phyloP scores from a whole-genome alignment of 2,329 filamentous ascomycete species.

The Neofusicoccum kwambonambiense region DNA sequence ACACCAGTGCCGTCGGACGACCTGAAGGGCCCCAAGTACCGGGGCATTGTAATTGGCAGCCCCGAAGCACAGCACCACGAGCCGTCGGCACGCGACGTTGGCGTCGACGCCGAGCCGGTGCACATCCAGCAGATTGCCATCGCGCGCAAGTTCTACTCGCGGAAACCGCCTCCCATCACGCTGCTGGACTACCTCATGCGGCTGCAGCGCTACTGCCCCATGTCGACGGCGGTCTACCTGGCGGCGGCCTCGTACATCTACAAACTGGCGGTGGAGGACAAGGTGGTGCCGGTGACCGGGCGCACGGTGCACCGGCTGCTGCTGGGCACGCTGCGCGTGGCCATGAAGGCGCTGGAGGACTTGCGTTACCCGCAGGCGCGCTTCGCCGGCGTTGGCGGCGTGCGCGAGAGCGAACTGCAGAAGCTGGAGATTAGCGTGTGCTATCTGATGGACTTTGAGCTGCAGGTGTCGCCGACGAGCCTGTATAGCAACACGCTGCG shows the following conservation, averaged over 20 bases:
- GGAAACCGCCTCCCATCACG: conserved; percentile 77
- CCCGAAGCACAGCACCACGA: conserved; percentile 52
- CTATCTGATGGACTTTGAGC: conserved; percentile 44
- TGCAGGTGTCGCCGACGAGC: conserved; percentile 38
- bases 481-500: conserved; percentile 34
- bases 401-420: conserved; percentile 77
- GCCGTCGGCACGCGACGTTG: conserved; percentile 45
- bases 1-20: conserved; percentile 42
- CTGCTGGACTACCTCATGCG: conserved; percentile 82
- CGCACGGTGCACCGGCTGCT: conserved; percentile 85
- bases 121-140: conserved; percentile 81
- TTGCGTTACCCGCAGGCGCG: conserved; percentile 81
- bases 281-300: conserved; percentile 74
- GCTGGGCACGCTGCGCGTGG: conserved; percentile 79
- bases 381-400: conserved; percentile 83
- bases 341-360: conserved; percentile 95
- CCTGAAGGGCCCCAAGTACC: conserved; percentile 34
- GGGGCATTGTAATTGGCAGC: conserved; percentile 44
- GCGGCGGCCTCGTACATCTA: conserved; percentile 87
- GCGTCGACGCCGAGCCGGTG: conserved; percentile 69
- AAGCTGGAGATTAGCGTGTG: conserved; percentile 75
- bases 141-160: conserved; percentile 90
- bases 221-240: conserved; percentile 91
- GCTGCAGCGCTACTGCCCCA: conserved; percentile 86
- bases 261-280: conserved; percentile 70